phyloP scores from a whole-genome alignment of 805 yeast species.

The Lachancea nothofagi region DNA sequence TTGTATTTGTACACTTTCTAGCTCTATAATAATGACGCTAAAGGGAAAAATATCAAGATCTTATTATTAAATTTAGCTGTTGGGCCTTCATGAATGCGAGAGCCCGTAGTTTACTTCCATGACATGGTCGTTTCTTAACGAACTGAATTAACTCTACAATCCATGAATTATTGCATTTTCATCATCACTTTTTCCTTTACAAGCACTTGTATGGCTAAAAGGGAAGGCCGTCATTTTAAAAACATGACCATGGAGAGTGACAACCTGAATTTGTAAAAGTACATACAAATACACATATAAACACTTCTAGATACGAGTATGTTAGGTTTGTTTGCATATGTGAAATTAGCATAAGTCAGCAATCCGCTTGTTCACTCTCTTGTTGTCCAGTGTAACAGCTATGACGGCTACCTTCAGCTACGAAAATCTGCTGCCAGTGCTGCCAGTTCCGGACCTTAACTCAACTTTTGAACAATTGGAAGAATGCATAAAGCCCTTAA shows the following conservation, averaged over 20 bases:
- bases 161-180: no score
- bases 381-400: not conserved
- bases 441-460: constrained; percentile 57
- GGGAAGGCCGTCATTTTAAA: no score
- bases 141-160: no score
- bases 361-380: no score
- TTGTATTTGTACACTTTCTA: constrained; percentile 20
- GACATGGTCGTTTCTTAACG: no score
- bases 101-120: no score
- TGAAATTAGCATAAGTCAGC: not conserved
- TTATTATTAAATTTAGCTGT: not conserved
- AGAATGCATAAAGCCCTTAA: constrained; percentile 54
- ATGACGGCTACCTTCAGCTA: constrained; percentile 10
- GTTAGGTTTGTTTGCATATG: not conserved
- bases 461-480: constrained; percentile 49
- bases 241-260: no score
- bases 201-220: no score
- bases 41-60: constrained; percentile 8
- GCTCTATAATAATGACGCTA: constrained; percentile 12
- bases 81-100: not conserved
- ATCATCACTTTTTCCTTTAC: no score
- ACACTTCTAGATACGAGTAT: no score
- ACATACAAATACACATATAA: no score
- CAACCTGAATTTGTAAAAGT: no score
- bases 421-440: constrained; percentile 40